Conservation (phyloP, 768 basidiomycete species). For the Collybiopsis confluens region DNA sequence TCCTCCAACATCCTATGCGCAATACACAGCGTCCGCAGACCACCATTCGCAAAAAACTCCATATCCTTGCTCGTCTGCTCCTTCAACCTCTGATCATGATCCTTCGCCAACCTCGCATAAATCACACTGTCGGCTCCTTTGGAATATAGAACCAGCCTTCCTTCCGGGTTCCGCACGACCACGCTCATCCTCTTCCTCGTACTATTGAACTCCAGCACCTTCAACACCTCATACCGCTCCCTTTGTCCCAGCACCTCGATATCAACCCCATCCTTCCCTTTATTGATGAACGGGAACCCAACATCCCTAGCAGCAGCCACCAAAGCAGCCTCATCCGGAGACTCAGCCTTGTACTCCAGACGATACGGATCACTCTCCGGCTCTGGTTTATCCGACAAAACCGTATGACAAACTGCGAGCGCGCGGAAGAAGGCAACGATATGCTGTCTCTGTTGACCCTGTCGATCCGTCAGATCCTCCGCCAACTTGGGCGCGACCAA, state of each 20-base stretch:
- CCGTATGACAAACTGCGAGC: conserved; percentile 89
- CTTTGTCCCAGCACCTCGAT: conserved; percentile 90
- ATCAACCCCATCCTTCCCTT: conserved; percentile 69
- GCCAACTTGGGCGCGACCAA: conserved; percentile 85
- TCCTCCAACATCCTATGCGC: conserved; percentile 76
- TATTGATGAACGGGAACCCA: conserved; percentile 86
- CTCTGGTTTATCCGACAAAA: conserved; percentile 76
- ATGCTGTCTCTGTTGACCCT: conserved; percentile 55
- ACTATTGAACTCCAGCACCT: conserved; percentile 90
- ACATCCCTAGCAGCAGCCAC: conserved; percentile 90
- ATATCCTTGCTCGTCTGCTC: conserved; percentile 80
- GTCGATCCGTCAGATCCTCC: conserved; percentile 63
- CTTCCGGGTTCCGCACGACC: conserved; percentile 80
- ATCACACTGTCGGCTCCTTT: conserved; percentile 98
- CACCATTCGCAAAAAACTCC: conserved; percentile 91
- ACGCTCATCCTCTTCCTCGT: conserved; percentile 96
- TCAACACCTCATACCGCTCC: conserved; percentile 76
- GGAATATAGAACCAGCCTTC: conserved; percentile 79
- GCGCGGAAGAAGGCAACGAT: conserved; percentile 91
- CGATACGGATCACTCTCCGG: conserved; percentile 53
- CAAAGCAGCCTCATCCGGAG: conserved; percentile 92
- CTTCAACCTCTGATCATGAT: conserved; percentile 73
- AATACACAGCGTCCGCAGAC: conserved; percentile 87
- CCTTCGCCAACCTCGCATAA: conserved; percentile 74
- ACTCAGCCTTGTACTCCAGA: conserved; percentile 93